Evolutionary conservation across 2,329 filamentous ascomycete species (phyloP), one percentile per base, ranked within the genome.

Genomic region (Chaetomium strumarium): DNA sequence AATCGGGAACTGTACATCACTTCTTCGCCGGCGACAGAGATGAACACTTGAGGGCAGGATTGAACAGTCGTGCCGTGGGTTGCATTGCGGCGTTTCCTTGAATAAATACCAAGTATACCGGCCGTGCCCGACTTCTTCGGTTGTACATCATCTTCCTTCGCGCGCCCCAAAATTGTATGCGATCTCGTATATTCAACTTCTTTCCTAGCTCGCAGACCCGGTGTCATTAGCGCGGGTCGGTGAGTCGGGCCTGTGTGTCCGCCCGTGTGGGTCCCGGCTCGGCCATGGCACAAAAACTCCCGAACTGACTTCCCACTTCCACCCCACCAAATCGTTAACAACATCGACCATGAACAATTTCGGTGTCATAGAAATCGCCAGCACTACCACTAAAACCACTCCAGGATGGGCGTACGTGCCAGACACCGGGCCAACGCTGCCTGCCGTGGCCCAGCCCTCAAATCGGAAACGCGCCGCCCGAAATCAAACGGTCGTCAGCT

Each of bases 331-430:
- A 30, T 19, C 44, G 29, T 36, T 3, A 48, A 39, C 14, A 47
- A 13, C 51, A 52, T 24, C 55, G 66, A 24, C 49, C 43, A 84
- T 83, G 78, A 79, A 82, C 65, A 82, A 84, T 63, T 85, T 86
- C 60, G 86, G 88, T 63, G 89, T 97, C 63, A 84, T 95, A 70
- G 86, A 95, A 62, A 75, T 96, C 52, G 87, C 89, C 34, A 83
- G 81, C 64, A 75, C 83, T 29, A 83, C 82, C 56, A 83, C 83
- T 14, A 80, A 81, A 41, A 75, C 79, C 41, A 87, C 89, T 1
- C 90, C 92, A 1, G 92, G 92, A 64, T 97, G 90, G 86, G 90
- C 90, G 12, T 96, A 96, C 67, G 88, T 96, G 1, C 84, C 90
- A 30, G 89, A 96, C 65, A 84, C 80, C 66, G 78, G 68, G 39